Conservation (phyloP, 768 basidiomycete genomes). For the Hirschioporus abietinus region DNA sequence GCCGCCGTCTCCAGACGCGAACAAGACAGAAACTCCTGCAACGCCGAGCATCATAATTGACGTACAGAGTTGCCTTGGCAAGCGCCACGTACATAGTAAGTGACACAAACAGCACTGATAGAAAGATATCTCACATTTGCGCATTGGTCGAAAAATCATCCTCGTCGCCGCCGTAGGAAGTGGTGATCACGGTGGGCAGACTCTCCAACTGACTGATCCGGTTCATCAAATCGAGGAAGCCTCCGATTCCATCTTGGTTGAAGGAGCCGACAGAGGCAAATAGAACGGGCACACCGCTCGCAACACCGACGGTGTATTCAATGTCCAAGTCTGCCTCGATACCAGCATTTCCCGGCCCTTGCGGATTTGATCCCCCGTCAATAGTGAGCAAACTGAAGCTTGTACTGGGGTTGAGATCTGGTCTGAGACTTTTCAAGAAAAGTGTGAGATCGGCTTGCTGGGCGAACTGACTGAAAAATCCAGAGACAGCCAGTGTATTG, state of each 20-base stretch:
- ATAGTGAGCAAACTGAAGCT: conserved; percentile 14
- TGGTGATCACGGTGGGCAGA: conserved; percentile 14
- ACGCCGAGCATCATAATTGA: conserved; percentile 15
- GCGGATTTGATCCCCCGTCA: conserved; percentile 17
- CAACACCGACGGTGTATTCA: conserved; percentile 20
- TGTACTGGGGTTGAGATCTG: conserved; percentile 12
- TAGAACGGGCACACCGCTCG: conserved; percentile 11
- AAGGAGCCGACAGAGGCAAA: conserved; percentile 14
- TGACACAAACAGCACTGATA: background rate
- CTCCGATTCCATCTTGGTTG: conserved; percentile 10
- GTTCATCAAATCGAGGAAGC: conserved; percentile 16
- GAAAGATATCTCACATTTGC: conserved; percentile 4
- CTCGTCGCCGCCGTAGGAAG: conserved; percentile 13
- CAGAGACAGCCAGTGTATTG: conserved; percentile 16
- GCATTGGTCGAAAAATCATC: conserved; percentile 5
- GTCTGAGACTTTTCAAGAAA: conserved; percentile 12
- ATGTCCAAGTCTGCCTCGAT: conserved; percentile 19
- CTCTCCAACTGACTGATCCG: conserved; percentile 9
- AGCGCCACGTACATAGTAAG: background rate
- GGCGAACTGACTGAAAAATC: conserved; percentile 16
- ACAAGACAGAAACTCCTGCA: conserved; percentile 15
- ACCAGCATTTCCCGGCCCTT: conserved; percentile 12
- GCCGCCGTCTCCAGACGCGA: conserved; percentile 19
- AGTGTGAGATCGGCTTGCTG: conserved; percentile 15
- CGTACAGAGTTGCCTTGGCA: conserved; percentile 14